A percentile compares a stretch with the other conserved stretches of the same genome.
These are phyloP conservation scores for Psilocybe cyanescens DNA, from an alignment of 768 basidiomycete genomes.

Conservation along the genomic window DNA sequence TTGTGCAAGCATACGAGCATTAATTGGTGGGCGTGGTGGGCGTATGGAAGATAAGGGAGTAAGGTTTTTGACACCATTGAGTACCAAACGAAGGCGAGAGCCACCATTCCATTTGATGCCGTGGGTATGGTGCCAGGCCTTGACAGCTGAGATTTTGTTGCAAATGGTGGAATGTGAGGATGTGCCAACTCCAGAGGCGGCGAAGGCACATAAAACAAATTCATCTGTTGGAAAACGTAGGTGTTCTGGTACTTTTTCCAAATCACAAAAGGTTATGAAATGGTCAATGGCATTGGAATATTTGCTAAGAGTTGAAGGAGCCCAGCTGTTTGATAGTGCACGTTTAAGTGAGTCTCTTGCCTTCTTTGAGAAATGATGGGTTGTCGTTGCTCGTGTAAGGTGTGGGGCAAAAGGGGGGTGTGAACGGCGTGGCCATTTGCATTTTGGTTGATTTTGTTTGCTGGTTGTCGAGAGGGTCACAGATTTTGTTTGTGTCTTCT, in stretches of 20 bases:
- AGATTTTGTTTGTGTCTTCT: no score
- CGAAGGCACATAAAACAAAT: constrained; percentile 31
- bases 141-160: constrained; percentile 28
- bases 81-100: constrained; percentile 22
- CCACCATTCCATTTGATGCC: constrained; percentile 24
- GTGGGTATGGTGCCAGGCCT: constrained; percentile 39
- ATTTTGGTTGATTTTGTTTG: no score
- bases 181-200: constrained; percentile 24
- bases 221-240: constrained; percentile 27
- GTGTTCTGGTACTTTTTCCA: constrained; percentile 12
- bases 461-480: no score
- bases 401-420: no score
- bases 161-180: constrained; percentile 21
- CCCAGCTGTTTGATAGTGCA: constrained; percentile 16
- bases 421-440: no score
- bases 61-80: constrained; percentile 27
- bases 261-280: constrained; percentile 25
- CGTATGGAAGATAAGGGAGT: constrained; percentile 21
- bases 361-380: background rate
- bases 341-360: background rate
- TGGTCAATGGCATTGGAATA: constrained; percentile 14
- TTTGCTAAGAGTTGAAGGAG: constrained; percentile 9
- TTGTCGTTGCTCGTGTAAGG: background rate
- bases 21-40: constrained; percentile 24
- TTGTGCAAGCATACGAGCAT: constrained; percentile 18